phyloP scores from a whole-genome alignment of 2,329 filamentous ascomycete species.

The Biscogniauxia mediterranea region DNA sequence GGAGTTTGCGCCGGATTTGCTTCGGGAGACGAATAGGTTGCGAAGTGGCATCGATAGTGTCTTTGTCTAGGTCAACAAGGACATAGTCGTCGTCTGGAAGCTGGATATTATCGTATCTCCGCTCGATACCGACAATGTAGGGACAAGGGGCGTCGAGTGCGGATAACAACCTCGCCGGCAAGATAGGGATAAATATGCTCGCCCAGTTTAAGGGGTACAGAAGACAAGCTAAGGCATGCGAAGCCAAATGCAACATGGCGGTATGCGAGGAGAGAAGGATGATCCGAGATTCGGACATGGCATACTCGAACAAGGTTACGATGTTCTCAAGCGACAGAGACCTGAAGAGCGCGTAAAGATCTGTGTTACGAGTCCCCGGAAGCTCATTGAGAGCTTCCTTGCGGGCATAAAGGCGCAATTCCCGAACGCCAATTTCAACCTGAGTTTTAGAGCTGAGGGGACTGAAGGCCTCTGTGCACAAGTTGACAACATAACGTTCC shows the following conservation, averaged over 20 bases:
- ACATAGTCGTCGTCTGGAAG: constrained; percentile 95
- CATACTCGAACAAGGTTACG: constrained; percentile 88
- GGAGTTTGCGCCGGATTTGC: constrained; percentile 85
- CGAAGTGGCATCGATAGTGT: constrained; percentile 81
- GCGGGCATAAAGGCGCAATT: constrained; percentile 86
- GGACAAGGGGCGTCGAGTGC: constrained; percentile 93
- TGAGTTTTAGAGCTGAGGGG: constrained; percentile 93
- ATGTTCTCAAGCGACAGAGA: constrained; percentile 90
- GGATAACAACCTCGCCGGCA: constrained; percentile 83
- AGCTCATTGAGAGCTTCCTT: constrained; percentile 93
- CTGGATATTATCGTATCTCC: constrained; percentile 81
- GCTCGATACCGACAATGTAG: constrained; percentile 94
- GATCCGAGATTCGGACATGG: constrained; percentile 88
- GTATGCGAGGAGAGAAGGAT: constrained; percentile 95
- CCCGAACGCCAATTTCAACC: constrained; percentile 85
- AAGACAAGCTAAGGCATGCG: constrained; percentile 79
- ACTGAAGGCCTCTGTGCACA: constrained; percentile 92
- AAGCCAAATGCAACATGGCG: constrained; percentile 91
- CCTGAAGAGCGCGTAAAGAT: constrained; percentile 90
- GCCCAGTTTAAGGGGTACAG: constrained; percentile 92
- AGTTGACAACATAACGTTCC: constrained; percentile 93
- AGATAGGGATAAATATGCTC: constrained; percentile 88
- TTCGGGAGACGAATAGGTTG: constrained; percentile 78
- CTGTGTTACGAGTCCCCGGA: constrained; percentile 84
- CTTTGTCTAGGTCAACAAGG: constrained; percentile 86